Evolutionary conservation across 768 basidiomycete species (phyloP).

Genomic region (Amanita molliuscula): DNA sequence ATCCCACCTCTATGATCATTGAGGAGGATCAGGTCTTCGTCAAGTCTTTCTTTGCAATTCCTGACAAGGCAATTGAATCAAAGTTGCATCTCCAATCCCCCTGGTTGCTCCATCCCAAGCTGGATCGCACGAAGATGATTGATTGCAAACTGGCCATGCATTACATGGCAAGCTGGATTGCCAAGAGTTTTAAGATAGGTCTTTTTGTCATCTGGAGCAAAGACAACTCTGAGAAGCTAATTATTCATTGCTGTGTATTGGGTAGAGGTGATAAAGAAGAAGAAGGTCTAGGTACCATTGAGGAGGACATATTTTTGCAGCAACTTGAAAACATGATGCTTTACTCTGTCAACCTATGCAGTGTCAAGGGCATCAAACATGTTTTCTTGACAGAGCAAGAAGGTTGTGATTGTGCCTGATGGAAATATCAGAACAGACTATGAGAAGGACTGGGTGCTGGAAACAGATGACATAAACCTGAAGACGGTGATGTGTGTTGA

Average conservation of each 20-base stretch:
- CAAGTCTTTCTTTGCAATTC: slow-evolving; percentile 98
- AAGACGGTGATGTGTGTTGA: slow-evolving; percentile 93
- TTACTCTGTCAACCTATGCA: slow-evolving; percentile 88
- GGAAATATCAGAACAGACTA: slow-evolving; percentile 54
- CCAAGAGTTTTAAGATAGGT: slow-evolving; percentile 91
- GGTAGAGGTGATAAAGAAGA: slow-evolving; percentile 82
- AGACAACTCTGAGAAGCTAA: slow-evolving; percentile 95
- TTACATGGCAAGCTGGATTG: slow-evolving; percentile 88
- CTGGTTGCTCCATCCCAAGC: slow-evolving; percentile 93
- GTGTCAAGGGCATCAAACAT: slow-evolving; percentile 82
- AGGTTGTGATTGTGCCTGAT: slow-evolving; percentile 50
- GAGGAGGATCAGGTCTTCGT: slow-evolving; percentile 95
- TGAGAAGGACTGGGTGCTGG: slow-evolving; percentile 91
- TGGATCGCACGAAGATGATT: slow-evolving; percentile 96
- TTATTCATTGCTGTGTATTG: slow-evolving; percentile 91
- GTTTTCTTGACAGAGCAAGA: slow-evolving; percentile 91
- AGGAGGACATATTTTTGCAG: slow-evolving; percentile 94
- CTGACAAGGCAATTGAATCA: slow-evolving; percentile 92
- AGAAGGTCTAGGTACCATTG: slow-evolving; percentile 60
- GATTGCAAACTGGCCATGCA: slow-evolving; percentile 94
- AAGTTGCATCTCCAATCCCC: slow-evolving; percentile 91
- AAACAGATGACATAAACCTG: slow-evolving; percentile 94
- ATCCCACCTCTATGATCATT: slow-evolving; percentile 85
- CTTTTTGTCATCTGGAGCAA: slow-evolving; percentile 98
- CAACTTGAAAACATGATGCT: slow-evolving; percentile 96